Evolutionary conservation across 1,284 basidiomycete species (phyloP).

Genomic region (Cerioporus squamosus): DNA sequence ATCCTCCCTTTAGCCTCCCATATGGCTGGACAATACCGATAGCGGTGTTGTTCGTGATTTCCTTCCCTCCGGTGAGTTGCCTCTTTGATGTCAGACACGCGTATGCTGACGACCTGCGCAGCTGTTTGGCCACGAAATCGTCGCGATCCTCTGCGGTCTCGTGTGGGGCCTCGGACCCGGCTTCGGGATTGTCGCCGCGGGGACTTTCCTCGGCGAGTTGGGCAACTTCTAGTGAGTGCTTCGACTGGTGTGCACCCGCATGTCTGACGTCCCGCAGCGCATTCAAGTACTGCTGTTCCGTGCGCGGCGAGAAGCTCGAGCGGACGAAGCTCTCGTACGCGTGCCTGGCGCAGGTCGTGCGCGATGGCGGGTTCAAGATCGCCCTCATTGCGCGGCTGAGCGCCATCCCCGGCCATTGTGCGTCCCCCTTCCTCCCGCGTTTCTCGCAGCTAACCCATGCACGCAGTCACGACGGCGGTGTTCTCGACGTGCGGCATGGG

Average conservation of each 20-base stretch:
- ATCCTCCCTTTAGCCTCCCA: too few species aligned
- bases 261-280: conserved; percentile 44
- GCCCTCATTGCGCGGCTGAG: conserved; percentile 74
- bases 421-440: conserved; percentile 24
- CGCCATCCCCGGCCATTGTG: conserved; percentile 78
- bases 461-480: conserved; percentile 67
- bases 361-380: conserved; percentile 79
- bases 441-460: neutral
- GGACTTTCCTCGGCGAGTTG: conserved; percentile 70
- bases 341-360: conserved; percentile 74
- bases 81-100: conserved; percentile 9
- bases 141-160: conserved; percentile 72
- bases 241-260: neutral
- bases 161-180: conserved; percentile 75
- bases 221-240: conserved; percentile 68
- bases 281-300: conserved; percentile 64
- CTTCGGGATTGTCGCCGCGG: conserved; percentile 68
- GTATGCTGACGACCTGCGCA: conserved; percentile 32
- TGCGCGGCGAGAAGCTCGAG: conserved; percentile 72
- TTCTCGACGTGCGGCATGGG: conserved; percentile 83
- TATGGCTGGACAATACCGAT: conserved; percentile 88
- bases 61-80: conserved; percentile 68
- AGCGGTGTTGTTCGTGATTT: conserved; percentile 75
- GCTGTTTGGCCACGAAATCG: conserved; percentile 80
- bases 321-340: conserved; percentile 73